Conservation (phyloP, 2,329 filamentous ascomycete genomes). For the Ophiocordyceps robertsii region DNA sequence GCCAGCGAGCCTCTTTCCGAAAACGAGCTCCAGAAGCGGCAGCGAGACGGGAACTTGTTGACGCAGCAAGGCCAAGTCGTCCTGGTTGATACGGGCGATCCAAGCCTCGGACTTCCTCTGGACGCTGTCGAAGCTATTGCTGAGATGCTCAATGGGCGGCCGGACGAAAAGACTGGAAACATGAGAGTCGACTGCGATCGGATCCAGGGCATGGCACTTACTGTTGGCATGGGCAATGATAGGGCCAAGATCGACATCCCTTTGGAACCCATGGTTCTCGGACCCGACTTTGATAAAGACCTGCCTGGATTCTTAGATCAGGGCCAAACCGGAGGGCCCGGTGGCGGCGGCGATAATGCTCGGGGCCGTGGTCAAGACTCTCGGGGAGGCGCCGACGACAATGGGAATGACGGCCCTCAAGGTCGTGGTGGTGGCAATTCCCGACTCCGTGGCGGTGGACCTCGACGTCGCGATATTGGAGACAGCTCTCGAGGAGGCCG, state of each 20-base stretch:
- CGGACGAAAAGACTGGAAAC: background rate
- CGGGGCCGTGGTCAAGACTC: background rate
- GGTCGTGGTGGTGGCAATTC: no score
- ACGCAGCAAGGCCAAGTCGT: background rate
- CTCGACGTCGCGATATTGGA: no score
- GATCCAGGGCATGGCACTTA: background rate
- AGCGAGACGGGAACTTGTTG: background rate
- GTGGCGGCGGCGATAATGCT: background rate
- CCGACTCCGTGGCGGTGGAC: no score
- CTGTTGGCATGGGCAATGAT: background rate
- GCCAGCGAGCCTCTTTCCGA: background rate
- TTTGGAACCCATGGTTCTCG: background rate
- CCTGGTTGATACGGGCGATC: background rate
- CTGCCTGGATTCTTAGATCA: background rate
- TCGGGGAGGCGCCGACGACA: background rate
- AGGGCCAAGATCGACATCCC: background rate
- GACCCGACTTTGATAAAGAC: background rate
- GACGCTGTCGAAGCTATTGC: background rate
- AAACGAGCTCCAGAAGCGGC: background rate
- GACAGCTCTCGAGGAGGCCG: no score
- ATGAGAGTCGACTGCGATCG: background rate
- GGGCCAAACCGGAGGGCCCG: background rate
- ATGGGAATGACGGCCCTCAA: background rate
- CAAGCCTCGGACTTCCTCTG: background rate
- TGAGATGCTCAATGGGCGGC: background rate